phyloP scores from a whole-genome alignment of 495 filamentous ascomycete genomes.

The Entonaema liquescens region DNA sequence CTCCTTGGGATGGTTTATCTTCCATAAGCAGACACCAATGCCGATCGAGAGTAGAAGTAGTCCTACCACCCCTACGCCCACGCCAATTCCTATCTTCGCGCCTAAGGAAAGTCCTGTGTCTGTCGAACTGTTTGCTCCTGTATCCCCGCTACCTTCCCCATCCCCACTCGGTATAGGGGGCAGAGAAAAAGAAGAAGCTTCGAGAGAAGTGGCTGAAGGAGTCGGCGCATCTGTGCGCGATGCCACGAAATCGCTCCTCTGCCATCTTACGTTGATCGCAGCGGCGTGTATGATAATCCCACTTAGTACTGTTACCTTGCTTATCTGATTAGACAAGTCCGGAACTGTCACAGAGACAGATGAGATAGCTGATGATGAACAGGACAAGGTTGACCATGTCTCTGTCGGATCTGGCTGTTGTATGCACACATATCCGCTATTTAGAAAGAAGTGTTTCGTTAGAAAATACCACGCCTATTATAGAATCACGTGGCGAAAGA shows the following conservation, averaged over 20 bases:
- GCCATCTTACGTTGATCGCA: conserved; percentile 12
- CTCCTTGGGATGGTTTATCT: neutral
- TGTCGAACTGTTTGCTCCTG: neutral
- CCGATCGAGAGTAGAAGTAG: neutral
- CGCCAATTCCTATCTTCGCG: neutral
- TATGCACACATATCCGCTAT: conserved; percentile 10
- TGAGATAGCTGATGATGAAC: neutral
- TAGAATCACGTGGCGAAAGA: neutral
- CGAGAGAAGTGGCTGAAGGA: neutral
- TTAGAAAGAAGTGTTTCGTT: neutral
- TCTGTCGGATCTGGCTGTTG: neutral
- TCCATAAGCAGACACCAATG: neutral
- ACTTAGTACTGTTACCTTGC: conserved; percentile 1
- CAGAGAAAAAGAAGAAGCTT: neutral
- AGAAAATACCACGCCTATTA: neutral
- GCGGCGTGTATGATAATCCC: conserved; percentile 5
- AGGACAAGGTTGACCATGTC: conserved; percentile 22
- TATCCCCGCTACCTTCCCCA: neutral
- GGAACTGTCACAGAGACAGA: neutral
- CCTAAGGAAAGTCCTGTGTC: neutral
- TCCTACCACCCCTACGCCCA: neutral
- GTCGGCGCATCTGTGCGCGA: neutral
- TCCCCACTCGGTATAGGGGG: neutral
- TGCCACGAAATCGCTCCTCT: neutral
- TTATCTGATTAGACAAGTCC: neutral